These are phyloP conservation scores for Saccharomycopsis schoenii DNA, from an alignment of 805 yeast genomes.

Conservation along the genomic window DNA sequence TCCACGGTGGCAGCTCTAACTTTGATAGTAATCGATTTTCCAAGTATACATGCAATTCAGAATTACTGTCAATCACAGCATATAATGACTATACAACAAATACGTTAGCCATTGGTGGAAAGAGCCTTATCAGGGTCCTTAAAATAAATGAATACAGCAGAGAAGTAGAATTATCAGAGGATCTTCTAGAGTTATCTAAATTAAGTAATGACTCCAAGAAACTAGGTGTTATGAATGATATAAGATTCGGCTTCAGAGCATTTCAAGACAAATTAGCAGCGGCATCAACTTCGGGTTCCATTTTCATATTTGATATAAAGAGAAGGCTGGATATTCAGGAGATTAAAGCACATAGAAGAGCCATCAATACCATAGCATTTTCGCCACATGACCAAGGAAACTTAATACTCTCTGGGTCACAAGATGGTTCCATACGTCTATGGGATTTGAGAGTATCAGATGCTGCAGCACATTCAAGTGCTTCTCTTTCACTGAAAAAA, in stretches of 20 bases:
- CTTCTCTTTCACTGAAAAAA: constrained; percentile 63
- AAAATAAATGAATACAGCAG: constrained; percentile 23
- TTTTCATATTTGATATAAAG: constrained; percentile 27
- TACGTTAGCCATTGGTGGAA: constrained; percentile 33
- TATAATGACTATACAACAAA: constrained; percentile 3
- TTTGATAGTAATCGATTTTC: neutral
- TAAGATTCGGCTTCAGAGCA: constrained; percentile 33
- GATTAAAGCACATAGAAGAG: constrained; percentile 34
- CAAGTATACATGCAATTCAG: neutral
- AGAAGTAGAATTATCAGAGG: constrained; percentile 28
- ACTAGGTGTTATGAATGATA: constrained; percentile 34
- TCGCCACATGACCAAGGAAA: constrained; percentile 28
- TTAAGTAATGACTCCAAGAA: constrained; percentile 26
- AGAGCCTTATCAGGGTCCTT: constrained; percentile 31
- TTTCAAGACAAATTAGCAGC: constrained; percentile 33
- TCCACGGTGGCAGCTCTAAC: neutral
- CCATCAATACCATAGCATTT: constrained; percentile 37
- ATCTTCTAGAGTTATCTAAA: constrained; percentile 24
- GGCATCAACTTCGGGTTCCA: constrained; percentile 39
- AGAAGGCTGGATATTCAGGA: constrained; percentile 24
- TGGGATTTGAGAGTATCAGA: constrained; percentile 57
- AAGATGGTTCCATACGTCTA: constrained; percentile 66
- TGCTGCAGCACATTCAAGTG: constrained; percentile 41
- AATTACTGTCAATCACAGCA: constrained; percentile 14
- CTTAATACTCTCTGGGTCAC: constrained; percentile 54